Conservation (phyloP, 805 yeast species). For the Ogataea chonburiensis region DNA sequence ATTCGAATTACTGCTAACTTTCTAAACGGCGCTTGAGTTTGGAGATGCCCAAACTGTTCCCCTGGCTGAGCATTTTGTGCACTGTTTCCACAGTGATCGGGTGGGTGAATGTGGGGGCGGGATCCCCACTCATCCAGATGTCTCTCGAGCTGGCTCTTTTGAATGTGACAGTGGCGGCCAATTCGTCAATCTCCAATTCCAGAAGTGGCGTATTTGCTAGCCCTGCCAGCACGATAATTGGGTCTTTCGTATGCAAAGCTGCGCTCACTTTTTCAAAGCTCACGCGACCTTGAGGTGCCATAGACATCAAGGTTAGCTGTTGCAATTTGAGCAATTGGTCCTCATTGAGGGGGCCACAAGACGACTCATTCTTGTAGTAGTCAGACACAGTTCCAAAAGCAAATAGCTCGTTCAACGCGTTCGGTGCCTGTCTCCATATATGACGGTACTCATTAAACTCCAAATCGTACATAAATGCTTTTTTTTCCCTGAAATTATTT, state of each 20-base stretch:
- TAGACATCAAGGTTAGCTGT: slow-evolving; percentile 21
- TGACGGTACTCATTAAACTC: slow-evolving; percentile 21
- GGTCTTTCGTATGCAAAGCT: background rate
- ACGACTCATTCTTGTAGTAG: slow-evolving; percentile 5
- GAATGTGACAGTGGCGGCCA: slow-evolving; percentile 7
- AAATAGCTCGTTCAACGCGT: slow-evolving; percentile 22
- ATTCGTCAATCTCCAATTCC: slow-evolving; percentile 21
- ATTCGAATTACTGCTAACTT: slow-evolving; percentile 10
- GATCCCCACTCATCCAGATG: slow-evolving; percentile 17
- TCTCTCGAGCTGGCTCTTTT: slow-evolving; percentile 17
- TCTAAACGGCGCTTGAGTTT: slow-evolving; percentile 11
- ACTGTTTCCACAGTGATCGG: slow-evolving; percentile 4
- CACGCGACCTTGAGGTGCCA: slow-evolving; percentile 10
- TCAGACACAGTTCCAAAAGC: slow-evolving; percentile 29
- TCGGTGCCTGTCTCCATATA: slow-evolving; percentile 14
- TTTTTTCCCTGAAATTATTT: background rate
- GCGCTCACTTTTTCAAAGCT: slow-evolving; percentile 1
- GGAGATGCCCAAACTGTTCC: background rate
- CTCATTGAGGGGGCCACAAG: slow-evolving; percentile 10
- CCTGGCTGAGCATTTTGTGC: slow-evolving; percentile 1
- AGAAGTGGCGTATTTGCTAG: slow-evolving; percentile 17
- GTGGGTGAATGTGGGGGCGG: slow-evolving; percentile 3
- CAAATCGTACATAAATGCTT: slow-evolving; percentile 12
- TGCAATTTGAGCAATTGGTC: slow-evolving; percentile 21
- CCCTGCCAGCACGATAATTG: slow-evolving; percentile 12